Evolutionary conservation across 2,329 filamentous ascomycete species (phyloP), one percentile per base, ranked within the genome.

Genomic region (Cordyceps militaris): DNA sequence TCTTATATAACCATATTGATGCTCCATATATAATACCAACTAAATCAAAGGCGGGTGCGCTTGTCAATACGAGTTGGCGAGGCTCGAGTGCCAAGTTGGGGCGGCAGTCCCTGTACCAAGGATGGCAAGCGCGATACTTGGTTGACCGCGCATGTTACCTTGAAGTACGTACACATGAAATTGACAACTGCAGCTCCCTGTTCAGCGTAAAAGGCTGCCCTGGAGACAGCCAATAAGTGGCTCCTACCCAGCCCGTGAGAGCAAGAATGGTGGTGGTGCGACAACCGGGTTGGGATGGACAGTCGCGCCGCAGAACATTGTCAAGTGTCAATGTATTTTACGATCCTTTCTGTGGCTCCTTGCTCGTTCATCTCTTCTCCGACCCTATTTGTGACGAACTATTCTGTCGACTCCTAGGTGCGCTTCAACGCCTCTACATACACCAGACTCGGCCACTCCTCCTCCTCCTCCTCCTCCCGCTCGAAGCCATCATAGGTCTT

Each of bases 161-260:
- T 3, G 24, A 9, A 34, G 3, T 24, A 14, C 3, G n/a, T n/a
- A 7, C 13, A 42, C n/a, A 1, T 23, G 2, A 10, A 10, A 30
- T 28, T 51, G n/a, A 21, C 6, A 26, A 13, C 5, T 28, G 5
- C n/a, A 24, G 16, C 6, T 34, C 28, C 23, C 16, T 11, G 14
- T 30, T 21, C 21, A 21, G 21, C 4, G n/a, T n/a, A n/a, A n/a
- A 9, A 9, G 28, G 21, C 28, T 21, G 16, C 23, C 32, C 16
- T 38, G 42, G 38, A 21, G 21, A 32, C 24, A 34, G 54, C 54
- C 44, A 43, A 43, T 56, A 32, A 24, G 34, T 49, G 54, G 54
- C 44, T n/a, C 43, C 34, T 50, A 26, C 46, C 44, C 32, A 26
- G 44, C 54, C n/a, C 36, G 54, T 50, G 54, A 56, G 54, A 50